Evolutionary conservation across 2,329 filamentous ascomycete species (phyloP).

Genomic region (Paraconiothyrium brasiliense): DNA sequence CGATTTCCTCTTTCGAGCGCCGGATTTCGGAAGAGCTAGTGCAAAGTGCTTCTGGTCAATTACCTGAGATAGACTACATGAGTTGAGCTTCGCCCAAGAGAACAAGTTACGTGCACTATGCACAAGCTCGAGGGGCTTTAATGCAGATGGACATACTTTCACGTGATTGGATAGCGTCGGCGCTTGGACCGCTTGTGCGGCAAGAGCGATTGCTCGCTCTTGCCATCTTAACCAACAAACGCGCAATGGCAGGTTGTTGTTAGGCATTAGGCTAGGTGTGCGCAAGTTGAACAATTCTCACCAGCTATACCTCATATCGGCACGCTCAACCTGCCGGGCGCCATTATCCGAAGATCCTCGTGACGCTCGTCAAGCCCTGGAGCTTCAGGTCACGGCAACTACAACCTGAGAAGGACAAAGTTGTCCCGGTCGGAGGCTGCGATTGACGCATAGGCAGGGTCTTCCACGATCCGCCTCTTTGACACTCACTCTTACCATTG

Average conservation of each 20-base stretch:
- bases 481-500: background rate
- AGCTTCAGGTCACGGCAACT: background rate
- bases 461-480: background rate
- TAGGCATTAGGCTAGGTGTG: background rate
- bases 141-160: background rate
- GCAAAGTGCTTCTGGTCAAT: background rate
- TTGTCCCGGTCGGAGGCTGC: background rate
- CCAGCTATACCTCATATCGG: background rate
- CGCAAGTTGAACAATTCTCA: background rate
- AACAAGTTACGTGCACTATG: background rate
- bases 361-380: background rate
- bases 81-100: background rate
- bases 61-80: background rate
- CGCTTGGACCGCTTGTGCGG: slow-evolving; percentile 2
- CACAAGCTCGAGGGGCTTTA: background rate
- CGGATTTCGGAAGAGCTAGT: slow-evolving; percentile 22
- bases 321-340: background rate
- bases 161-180: background rate
- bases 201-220: background rate
- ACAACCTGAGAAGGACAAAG: background rate
- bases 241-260: background rate
- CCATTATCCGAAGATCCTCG: background rate
- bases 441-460: background rate
- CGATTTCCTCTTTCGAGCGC: slow-evolving; percentile 41
- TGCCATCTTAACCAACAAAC: background rate